These are phyloP conservation scores for Fagus crenata DNA, from an alignment of 306 rosid genomes.

Conservation along the genomic window DNA sequence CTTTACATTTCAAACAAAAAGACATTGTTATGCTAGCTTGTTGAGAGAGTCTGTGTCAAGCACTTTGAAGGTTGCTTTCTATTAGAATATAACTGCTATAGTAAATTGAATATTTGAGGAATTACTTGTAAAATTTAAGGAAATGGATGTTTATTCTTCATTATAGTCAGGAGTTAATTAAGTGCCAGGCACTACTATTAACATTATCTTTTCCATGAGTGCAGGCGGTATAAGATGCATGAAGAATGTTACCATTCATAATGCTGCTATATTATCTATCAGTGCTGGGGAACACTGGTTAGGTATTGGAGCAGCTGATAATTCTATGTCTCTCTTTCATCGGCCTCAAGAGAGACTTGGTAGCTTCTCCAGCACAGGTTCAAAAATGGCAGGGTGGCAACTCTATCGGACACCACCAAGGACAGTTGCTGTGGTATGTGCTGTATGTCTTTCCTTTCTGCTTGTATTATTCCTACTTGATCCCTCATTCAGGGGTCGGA, in stretches of 20 bases:
- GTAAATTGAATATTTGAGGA: constrained; percentile 11
- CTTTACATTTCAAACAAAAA: too few relatives aligned
- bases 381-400: constrained; percentile 94
- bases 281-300: constrained; percentile 98
- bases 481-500: not conserved
- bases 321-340: constrained; percentile 90
- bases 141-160: constrained; percentile 13
- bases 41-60: not conserved
- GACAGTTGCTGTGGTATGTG: constrained; percentile 82
- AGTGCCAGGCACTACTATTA: constrained; percentile 8
- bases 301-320: constrained; percentile 98
- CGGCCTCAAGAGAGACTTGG: constrained; percentile 99
- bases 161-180: constrained; percentile 9
- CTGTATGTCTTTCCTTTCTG: constrained; percentile 16
- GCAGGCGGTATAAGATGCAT: constrained; percentile 88
- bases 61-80: not conserved
- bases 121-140: constrained; percentile 3
- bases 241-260: constrained; percentile 87
- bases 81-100: not conserved
- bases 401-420: constrained; percentile 94
- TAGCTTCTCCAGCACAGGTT: constrained; percentile 68
- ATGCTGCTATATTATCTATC: constrained; percentile 76
- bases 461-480: not conserved
- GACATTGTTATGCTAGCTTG: not conserved
- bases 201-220: constrained; percentile 5